phyloP scores from a whole-genome alignment of 208 protist species.

The Crithidia fasciculata region DNA sequence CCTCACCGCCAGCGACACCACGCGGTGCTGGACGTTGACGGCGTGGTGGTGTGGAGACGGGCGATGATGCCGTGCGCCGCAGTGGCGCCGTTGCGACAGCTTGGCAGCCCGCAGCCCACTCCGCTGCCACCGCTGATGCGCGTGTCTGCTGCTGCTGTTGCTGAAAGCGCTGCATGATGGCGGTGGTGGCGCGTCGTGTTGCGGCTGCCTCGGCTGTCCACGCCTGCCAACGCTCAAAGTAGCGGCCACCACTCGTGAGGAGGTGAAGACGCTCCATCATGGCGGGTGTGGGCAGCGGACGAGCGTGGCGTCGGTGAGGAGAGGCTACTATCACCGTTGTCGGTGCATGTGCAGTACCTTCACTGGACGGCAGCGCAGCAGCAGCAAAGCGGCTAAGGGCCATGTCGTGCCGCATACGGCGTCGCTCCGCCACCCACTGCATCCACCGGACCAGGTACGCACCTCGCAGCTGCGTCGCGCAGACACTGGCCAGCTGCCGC shows the following conservation, averaged over 20 bases:
- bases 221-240: constrained; percentile 36
- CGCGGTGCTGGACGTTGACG: not conserved
- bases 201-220: constrained; percentile 11
- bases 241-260: constrained; percentile 4
- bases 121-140: not conserved
- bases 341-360: not conserved
- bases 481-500: not conserved
- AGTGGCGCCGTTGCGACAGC: constrained; percentile 3
- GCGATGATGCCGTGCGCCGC: constrained; percentile 2
- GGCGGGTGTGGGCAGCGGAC: constrained; percentile 29
- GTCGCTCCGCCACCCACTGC: constrained; percentile 17
- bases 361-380: not conserved
- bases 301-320: not conserved
- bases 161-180: not conserved
- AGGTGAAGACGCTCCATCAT: constrained; percentile 46
- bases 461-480: constrained; percentile 8
- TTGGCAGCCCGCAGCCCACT: not conserved
- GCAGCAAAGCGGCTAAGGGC: constrained; percentile 23
- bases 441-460: constrained; percentile 38
- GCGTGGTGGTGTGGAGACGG: constrained; percentile 10
- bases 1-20: not conserved
- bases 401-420: constrained; percentile 9
- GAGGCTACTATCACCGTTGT: not conserved
- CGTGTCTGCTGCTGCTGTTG: not conserved
- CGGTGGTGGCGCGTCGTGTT: not conserved